phyloP scores from a whole-genome alignment of 768 basidiomycete species.

The Hirschioporus abietinus region DNA sequence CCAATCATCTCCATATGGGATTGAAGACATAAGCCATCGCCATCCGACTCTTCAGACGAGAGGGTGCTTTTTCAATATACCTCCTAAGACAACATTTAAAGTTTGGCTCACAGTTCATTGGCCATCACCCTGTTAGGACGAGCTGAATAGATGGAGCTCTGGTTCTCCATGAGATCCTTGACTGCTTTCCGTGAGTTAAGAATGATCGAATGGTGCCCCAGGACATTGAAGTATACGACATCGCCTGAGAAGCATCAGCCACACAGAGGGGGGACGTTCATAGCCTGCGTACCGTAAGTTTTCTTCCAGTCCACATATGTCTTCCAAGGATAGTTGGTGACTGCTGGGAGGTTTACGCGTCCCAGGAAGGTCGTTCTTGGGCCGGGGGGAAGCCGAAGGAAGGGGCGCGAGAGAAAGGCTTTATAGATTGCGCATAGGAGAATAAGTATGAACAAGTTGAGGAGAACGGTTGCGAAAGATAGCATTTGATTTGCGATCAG shows the following conservation, averaged over 20 bases:
- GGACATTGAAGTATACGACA: slow-evolving; percentile 37
- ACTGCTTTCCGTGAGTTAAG: slow-evolving; percentile 38
- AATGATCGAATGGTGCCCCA: slow-evolving; percentile 43
- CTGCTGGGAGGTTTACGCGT: slow-evolving; percentile 25
- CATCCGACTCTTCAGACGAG: slow-evolving; percentile 36
- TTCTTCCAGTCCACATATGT: slow-evolving; percentile 41
- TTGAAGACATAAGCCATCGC: slow-evolving; percentile 40
- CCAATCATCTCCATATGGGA: slow-evolving; percentile 33
- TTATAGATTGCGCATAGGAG: neutral
- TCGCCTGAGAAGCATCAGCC: slow-evolving; percentile 31
- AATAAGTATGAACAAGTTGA: neutral
- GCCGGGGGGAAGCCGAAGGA: slow-evolving; percentile 32
- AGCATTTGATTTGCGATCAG: neutral
- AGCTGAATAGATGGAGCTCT: slow-evolving; percentile 40
- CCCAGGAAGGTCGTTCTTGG: slow-evolving; percentile 35
- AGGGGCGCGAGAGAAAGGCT: neutral
- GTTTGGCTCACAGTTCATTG: slow-evolving; percentile 33
- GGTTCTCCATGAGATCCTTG: slow-evolving; percentile 41
- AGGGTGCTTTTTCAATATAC: neutral
- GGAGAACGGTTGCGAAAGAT: neutral
- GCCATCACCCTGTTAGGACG: slow-evolving; percentile 38
- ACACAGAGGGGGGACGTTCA: neutral
- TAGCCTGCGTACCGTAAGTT: slow-evolving; percentile 30
- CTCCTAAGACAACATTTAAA: slow-evolving; percentile 4
- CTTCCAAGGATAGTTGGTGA: slow-evolving; percentile 34